Percentiles rank a stretch among this genome's conserved stretches.
Conservation (phyloP, 305 asterid species). For the Solanum hybrid region DNA sequence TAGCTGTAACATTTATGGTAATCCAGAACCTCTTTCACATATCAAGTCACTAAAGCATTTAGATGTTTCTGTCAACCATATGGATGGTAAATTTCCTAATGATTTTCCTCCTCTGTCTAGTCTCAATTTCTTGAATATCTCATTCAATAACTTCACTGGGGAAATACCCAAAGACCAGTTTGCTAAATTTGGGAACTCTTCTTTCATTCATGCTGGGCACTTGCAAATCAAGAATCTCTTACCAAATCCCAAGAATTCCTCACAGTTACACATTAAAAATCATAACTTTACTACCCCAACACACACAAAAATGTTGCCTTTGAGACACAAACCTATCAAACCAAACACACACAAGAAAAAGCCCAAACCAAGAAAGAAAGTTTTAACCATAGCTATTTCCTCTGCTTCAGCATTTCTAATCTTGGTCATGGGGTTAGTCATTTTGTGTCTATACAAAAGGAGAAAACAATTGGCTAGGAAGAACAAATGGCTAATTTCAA, state of each 20-base stretch:
- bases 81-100: conserved; percentile 49
- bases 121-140: conserved; percentile 54
- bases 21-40: conserved; percentile 32
- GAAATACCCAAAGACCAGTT: conserved; percentile 16
- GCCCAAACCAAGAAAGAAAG: conserved; percentile 23
- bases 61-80: conserved; percentile 46
- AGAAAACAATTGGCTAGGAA: conserved; percentile 32
- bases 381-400: conserved; percentile 17
- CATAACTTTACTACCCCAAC: conserved; percentile 10
- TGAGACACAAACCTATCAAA: conserved; percentile 10
- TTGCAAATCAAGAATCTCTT: not conserved
- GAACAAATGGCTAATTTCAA: conserved; percentile 76
- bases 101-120: conserved; percentile 48
- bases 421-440: conserved; percentile 9
- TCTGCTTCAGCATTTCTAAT: conserved; percentile 21
- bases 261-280: conserved; percentile 23
- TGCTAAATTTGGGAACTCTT: conserved; percentile 31
- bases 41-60: conserved; percentile 33
- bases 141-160: conserved; percentile 63
- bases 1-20: conserved; percentile 50
- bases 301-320: conserved; percentile 20
- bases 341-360: not conserved
- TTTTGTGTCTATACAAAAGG: conserved; percentile 30
- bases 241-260: not conserved
- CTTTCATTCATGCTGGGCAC: conserved; percentile 55